Conservation (phyloP, 352 stramenopile species). For the Phytophthora megakarya region DNA sequence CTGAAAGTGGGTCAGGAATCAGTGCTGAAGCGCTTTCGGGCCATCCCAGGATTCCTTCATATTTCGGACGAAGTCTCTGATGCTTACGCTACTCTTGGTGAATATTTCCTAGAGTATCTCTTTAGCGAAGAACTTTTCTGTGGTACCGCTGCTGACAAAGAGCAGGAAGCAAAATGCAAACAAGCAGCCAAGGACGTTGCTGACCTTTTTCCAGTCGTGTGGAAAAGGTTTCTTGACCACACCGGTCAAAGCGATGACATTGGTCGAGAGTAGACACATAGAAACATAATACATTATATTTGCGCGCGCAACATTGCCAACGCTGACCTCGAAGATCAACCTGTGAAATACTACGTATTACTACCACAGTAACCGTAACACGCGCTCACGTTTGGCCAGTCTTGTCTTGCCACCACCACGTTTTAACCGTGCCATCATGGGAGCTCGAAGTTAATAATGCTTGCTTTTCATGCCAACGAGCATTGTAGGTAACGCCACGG, state of each 20-base stretch:
- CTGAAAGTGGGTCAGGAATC: constrained; percentile 34
- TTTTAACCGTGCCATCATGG: constrained; percentile 90
- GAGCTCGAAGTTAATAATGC: constrained; percentile 83
- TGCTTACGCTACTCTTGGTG: constrained; percentile 53
- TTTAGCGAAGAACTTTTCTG: constrained; percentile 44
- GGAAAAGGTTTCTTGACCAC: constrained; percentile 65
- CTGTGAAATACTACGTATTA: constrained; percentile 7
- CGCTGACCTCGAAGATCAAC: constrained; percentile 15
- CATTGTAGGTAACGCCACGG: constrained; percentile 83
- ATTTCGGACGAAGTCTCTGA: constrained; percentile 45
- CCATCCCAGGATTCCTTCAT: constrained; percentile 58
- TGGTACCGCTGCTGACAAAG: constrained; percentile 15
- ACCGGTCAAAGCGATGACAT: constrained; percentile 54
- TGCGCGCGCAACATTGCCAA: neutral
- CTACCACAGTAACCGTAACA: neutral
- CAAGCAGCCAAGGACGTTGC: constrained; percentile 41
- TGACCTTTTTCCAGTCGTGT: constrained; percentile 75
- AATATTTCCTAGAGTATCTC: constrained; percentile 71
- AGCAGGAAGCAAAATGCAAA: constrained; percentile 45
- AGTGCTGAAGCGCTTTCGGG: constrained; percentile 58
- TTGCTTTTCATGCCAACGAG: constrained; percentile 87
- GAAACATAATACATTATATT: constrained; percentile 39
- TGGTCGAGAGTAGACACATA: constrained; percentile 26
- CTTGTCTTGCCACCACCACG: constrained; percentile 88
- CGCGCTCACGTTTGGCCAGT: constrained; percentile 28